These are phyloP conservation scores for Galerina marginata DNA, from an alignment of 768 basidiomycete genomes.

Conservation along the genomic window DNA sequence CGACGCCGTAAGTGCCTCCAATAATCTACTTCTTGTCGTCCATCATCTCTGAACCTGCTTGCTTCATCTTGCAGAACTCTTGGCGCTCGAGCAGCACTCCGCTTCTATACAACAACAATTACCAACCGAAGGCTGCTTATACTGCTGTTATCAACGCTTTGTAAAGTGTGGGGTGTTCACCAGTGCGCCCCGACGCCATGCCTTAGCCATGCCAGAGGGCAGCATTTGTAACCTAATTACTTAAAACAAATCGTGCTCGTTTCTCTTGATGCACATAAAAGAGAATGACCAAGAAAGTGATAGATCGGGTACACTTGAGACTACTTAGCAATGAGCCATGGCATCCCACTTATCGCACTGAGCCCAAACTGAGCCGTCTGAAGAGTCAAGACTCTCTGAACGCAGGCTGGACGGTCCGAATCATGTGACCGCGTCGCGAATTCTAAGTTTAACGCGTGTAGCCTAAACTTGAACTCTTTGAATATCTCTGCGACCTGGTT, in stretches of 20 bases:
- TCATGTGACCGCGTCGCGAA: constrained; percentile 2
- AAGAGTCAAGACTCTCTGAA: too few relatives aligned
- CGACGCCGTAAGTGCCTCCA: constrained; percentile 40
- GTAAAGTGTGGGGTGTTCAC: constrained; percentile 1
- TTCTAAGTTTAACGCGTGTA: background rate
- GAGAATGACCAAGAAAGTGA: too few relatives aligned
- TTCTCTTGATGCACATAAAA: too few relatives aligned
- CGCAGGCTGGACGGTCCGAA: too few relatives aligned
- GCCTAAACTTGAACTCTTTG: background rate
- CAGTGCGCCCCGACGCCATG: too few relatives aligned
- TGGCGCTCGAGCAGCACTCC: constrained; percentile 49
- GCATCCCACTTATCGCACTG: too few relatives aligned
- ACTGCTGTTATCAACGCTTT: constrained; percentile 33
- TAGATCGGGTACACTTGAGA: too few relatives aligned
- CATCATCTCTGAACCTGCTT: background rate
- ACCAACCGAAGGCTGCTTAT: constrained; percentile 49
- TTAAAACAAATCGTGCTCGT: too few relatives aligned
- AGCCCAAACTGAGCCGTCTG: too few relatives aligned
- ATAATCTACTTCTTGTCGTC: background rate
- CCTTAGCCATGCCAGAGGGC: too few relatives aligned
- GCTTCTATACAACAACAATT: constrained; percentile 51
- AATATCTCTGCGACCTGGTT: background rate
- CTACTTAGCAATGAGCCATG: too few relatives aligned
- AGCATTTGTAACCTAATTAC: too few relatives aligned
- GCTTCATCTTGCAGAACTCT: constrained; percentile 38